These are phyloP conservation scores for Xylariaceae sp. DNA, from an alignment of 2,329 filamentous ascomycete genomes.

Conservation along the genomic window DNA sequence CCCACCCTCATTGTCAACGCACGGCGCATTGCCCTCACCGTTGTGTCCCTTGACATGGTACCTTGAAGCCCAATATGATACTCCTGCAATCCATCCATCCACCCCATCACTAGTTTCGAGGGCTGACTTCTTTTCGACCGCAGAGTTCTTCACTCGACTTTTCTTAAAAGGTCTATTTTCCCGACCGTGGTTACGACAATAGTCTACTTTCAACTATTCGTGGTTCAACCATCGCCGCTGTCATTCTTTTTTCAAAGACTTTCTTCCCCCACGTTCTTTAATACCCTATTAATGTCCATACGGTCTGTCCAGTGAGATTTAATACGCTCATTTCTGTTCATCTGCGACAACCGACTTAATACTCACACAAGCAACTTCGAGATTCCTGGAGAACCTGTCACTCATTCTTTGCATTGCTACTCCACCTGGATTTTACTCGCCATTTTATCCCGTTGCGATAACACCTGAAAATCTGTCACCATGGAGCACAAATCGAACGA, in stretches of 20 bases:
- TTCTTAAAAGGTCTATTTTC: conserved; percentile 42
- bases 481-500: conserved; percentile 45
- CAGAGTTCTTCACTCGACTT: conserved; percentile 36
- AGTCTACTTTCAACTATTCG: conserved; percentile 33
- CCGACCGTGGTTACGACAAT: conserved; percentile 36
- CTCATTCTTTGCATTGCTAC: conserved; percentile 40
- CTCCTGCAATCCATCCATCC: conserved; percentile 15
- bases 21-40: conserved; percentile 17
- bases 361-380: conserved; percentile 34
- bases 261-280: conserved; percentile 53
- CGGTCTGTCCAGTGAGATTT: conserved; percentile 40
- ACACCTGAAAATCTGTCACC: conserved; percentile 28
- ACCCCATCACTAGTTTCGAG: conserved; percentile 20
- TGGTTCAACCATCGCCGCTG: conserved; percentile 43
- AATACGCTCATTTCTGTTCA: conserved; percentile 40
- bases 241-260: conserved; percentile 47
- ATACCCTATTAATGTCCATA: conserved; percentile 49
- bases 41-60: conserved; percentile 26
- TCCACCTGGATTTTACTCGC: conserved; percentile 24
- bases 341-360: conserved; percentile 34
- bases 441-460: conserved; percentile 27
- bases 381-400: conserved; percentile 50
- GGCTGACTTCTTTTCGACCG: conserved; percentile 24
- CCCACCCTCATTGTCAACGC: conserved; percentile 26
- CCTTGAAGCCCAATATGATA: conserved; percentile 24